Evolutionary conservation across 805 yeast genomes (phyloP), one percentile per base, ranked within the genome.

Genomic region (Wickerhamomyces alni): DNA sequence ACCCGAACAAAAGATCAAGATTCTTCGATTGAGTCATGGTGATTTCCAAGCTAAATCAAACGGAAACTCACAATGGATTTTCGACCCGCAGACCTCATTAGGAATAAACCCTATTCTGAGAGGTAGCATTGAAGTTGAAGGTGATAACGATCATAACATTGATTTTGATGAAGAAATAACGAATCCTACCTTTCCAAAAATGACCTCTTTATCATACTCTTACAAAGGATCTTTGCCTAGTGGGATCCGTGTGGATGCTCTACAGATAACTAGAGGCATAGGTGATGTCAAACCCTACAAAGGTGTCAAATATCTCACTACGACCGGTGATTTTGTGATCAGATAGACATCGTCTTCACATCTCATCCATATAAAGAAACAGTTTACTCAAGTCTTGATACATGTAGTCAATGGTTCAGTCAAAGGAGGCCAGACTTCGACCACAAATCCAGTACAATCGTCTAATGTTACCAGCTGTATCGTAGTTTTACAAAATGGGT

Each of bases 251-350:
- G 82, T 88, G 2, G 81, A 75, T 11, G 69, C 81, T 22, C 62
- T 88, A 44, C 74, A 76, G 51, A 72, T 87, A 15, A 50, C 68
- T 8, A 69, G 75, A 46, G 88, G 91, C 0, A 50, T 77, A 40
- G 74, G 74, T 6, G 77, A 76, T 3, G 81, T 77, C 10, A 82
- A 80, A 52, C 95, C 96, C 0, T 89, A 77, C 66, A 89, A 88
- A 58, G 98, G 98, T 1, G 96, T 89, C 17, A 84, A 88, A 55
- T 89, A 89, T 55, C 64, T 74, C 10, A 79, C 95, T 6, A 62
- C 63, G 39, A 70, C 84, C 0, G 84, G 82, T 1, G 80, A 81
- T 39, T 75, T 67, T 30, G 41, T 52, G 16, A 55, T 55, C 38
- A 43, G 50, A 40, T 49, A 33, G 33, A 17, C 12, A n/a, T 26